These are phyloP conservation scores for Trametes cubensis DNA, from an alignment of 768 basidiomycete genomes.

Conservation along the genomic window DNA sequence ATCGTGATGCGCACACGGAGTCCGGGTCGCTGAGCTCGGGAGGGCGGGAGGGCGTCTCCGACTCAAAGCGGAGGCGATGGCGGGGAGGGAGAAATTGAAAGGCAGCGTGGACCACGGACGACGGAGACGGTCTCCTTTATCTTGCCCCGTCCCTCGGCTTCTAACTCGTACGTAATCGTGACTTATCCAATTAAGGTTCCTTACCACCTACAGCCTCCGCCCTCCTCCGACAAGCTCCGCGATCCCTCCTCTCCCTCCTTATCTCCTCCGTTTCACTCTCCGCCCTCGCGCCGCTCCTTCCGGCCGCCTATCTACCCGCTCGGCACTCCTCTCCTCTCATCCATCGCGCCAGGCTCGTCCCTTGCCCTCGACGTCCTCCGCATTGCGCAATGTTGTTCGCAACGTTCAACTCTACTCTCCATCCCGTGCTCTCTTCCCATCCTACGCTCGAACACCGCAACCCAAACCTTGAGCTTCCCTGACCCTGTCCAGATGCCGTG, in stretches of 20 bases:
- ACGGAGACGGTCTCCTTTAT: not conserved
- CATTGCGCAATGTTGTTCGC: not conserved
- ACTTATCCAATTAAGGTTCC: not conserved
- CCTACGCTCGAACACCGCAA: not conserved
- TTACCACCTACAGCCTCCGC: not conserved
- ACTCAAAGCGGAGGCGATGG: constrained; percentile 29
- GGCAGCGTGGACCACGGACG: constrained; percentile 17
- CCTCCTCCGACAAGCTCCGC: constrained; percentile 6
- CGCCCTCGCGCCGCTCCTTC: not conserved
- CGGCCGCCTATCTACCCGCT: not conserved
- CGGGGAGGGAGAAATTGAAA: constrained; percentile 26
- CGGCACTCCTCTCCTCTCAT: not conserved
- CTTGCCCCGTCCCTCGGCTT: not conserved
- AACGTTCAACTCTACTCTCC: not conserved
- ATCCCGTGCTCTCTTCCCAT: not conserved
- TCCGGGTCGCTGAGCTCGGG: constrained; percentile 27
- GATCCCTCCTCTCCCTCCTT: constrained; percentile 9
- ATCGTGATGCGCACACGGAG: not conserved
- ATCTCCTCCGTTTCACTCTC: constrained; percentile 14
- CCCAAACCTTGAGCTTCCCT: constrained; percentile 10
- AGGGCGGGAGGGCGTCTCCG: constrained; percentile 23
- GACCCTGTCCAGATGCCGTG: not conserved
- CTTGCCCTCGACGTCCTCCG: too few species aligned
- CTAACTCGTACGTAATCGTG: constrained; percentile 10
- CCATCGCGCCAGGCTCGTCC: too few species aligned